Evolutionary conservation across 2,329 filamentous ascomycete species (phyloP).

Genomic region (Talaromyces amestolkiae): DNA sequence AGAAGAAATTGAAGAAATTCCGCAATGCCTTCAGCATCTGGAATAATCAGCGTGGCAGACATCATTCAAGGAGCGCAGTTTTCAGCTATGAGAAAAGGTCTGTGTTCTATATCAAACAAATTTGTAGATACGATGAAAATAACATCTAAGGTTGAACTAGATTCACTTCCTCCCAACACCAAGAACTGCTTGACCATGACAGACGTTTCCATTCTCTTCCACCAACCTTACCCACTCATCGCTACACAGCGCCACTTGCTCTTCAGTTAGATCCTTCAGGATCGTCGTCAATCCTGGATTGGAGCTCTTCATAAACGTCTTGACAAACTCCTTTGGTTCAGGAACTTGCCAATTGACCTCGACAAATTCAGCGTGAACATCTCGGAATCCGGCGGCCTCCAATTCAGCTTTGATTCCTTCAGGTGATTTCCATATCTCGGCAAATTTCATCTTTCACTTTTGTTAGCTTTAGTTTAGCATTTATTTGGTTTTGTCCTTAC

Average conservation of each 20-base stretch:
- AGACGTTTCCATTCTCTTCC: conserved; percentile 8
- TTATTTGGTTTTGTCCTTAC: not conserved
- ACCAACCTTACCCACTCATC: conserved; percentile 16
- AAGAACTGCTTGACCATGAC: conserved; percentile 14
- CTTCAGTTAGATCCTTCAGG: not conserved
- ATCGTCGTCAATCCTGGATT: not conserved
- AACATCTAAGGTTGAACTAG: not conserved
- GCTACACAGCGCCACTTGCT: conserved; percentile 5
- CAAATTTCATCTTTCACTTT: not conserved
- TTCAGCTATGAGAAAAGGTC: not conserved
- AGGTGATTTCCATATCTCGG: conserved; percentile 1
- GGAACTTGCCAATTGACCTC: conserved; percentile 12
- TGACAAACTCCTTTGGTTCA: not conserved
- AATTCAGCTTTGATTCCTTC: conserved; percentile 5
- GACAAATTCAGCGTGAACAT: conserved; percentile 10
- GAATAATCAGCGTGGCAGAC: too few relatives aligned
- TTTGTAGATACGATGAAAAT: not conserved
- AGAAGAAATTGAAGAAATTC: too few relatives aligned
- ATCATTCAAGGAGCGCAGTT: not conserved
- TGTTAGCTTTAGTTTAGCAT: not conserved
- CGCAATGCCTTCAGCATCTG: too few relatives aligned
- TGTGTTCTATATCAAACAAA: not conserved
- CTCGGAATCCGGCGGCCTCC: conserved; percentile 4
- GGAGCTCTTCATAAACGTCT: not conserved
- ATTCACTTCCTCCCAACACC: conserved; percentile 12